Base-by-base conservation (phyloP, 2,329 filamentous ascomycete genomes). In the Ceratocystis diversiconidia region DNA sequence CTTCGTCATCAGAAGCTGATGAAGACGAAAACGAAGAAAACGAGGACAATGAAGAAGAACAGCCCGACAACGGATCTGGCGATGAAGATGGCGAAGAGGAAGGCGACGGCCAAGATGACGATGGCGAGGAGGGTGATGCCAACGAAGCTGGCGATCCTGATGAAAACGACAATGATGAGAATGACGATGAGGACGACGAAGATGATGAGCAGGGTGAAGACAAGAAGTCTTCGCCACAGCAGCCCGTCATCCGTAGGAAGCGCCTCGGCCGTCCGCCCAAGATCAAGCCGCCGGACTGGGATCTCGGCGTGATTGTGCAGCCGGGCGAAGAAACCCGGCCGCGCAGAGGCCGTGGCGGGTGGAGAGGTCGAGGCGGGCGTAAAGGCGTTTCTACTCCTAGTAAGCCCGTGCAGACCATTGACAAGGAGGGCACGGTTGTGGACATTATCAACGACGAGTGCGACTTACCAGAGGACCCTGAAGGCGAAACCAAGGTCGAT, bases 371-470 rank as follows among this genome's bases (percentile, higher is more conserved):
- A 3, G 89, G 78, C 75, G 89, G 76, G 70, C 86, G 77, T 68
- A 84, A 82, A 71, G 86, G 88, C 66, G 86, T 86, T 48, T 83
- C 86, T 3, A 84, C 86, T 15, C 86, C 87, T 48, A 89, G 92
- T 72, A 85, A 89, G 61, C 90, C 86, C 1, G 85, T 91, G 72
- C 89, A 95, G 68, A 85, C 90, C 4, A 87, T 96, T 68, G 94
- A 97, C 75, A 95, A 95, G 72, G 91, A 96, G 71, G 94, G 94
- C 63, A 96, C 91, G 67, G 85, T 90, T 76, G 87, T 92, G 76
- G 88, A 94, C 72, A 92, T 99, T 66, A 82, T 90, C 68, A 83
- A 96, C 72, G 94, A 99, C 72, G 94, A 99, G 77, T 90, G 95
- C 57, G 88, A 87, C 43, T 79, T 99, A 57, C 90, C 92, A 0